Percentiles rank a stretch among this genome's conserved stretches.
Evolutionary conservation across 345 rosid genomes (phyloP).

Genomic region (Isatis tinctoria): DNA sequence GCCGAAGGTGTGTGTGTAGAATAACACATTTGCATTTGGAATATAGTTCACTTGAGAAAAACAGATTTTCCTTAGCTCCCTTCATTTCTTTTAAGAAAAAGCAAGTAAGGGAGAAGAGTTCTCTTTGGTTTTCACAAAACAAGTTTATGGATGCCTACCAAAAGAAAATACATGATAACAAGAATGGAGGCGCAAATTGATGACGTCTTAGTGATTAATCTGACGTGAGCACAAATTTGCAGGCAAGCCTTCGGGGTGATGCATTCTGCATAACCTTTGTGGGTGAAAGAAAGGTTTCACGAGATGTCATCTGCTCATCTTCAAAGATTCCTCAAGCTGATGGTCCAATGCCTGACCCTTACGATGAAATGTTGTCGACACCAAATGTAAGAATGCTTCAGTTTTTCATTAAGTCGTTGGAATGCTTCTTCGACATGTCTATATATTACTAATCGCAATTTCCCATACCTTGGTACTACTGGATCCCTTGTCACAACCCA

Average conservation of each 20-base stretch:
- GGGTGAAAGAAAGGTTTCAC: background rate
- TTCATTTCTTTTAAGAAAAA: background rate
- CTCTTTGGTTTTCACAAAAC: background rate
- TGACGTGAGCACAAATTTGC: background rate
- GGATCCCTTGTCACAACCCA: background rate
- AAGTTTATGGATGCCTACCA: background rate
- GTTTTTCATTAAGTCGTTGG: background rate
- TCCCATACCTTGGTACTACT: background rate
- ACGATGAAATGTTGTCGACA: constrained; percentile 83
- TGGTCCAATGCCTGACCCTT: constrained; percentile 93
- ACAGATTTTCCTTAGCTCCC: background rate
- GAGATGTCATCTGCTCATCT: constrained; percentile 25
- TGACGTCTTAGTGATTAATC: background rate
- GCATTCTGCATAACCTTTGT: background rate
- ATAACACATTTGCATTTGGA: background rate
- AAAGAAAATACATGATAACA: background rate
- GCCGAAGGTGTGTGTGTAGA: constrained; percentile 41
- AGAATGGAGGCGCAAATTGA: background rate
- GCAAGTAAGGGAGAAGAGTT: too few relatives aligned
- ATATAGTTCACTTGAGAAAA: background rate
- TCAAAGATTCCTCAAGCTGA: constrained; percentile 76
- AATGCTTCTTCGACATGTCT: background rate
- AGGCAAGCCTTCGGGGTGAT: constrained; percentile 10
- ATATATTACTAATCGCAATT: background rate
- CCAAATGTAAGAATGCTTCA: constrained; percentile 66